Percentiles rank a stretch among this genome's conserved stretches.
phyloP scores from a whole-genome alignment of 2,329 filamentous ascomycete genomes.

The Paecilomyces variotii region DNA sequence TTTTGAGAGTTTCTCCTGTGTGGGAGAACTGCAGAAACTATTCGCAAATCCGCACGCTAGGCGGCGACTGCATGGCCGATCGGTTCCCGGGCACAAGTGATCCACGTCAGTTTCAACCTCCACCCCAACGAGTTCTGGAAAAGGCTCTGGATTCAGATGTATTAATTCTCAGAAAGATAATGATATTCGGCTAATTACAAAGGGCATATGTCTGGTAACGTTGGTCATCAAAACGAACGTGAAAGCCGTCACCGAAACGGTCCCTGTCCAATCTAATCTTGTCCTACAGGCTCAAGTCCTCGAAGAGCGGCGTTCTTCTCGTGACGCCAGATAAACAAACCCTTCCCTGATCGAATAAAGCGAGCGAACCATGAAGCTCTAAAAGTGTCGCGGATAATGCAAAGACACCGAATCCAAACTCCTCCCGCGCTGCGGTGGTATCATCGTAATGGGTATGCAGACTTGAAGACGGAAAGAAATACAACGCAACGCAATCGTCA shows the following conservation, averaged over 20 bases:
- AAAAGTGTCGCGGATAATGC: conserved; percentile 1
- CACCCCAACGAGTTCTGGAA: not conserved
- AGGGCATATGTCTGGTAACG: not conserved
- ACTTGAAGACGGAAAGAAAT: not conserved
- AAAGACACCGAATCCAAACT: not conserved
- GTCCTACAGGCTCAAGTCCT: conserved; percentile 18
- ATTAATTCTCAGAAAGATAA: not conserved
- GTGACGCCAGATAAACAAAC: conserved; percentile 10
- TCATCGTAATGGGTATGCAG: not conserved
- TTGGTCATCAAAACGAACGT: not conserved
- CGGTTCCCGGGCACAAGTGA: not conserved
- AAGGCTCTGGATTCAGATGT: not conserved
- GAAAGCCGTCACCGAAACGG: not conserved
- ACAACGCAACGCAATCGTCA: not conserved
- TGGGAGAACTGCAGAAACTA: not conserved
- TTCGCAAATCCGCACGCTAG: not conserved
- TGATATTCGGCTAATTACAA: not conserved
- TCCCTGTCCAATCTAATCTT: not conserved
- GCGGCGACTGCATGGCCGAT: not conserved
- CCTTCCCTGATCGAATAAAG: conserved; percentile 1
- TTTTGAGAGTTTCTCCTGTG: too few relatives aligned
- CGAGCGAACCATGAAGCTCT: conserved; percentile 3
- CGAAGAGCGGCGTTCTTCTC: conserved; percentile 20
- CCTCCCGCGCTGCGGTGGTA: conserved; percentile 1
- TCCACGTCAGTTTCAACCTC: not conserved